Evolutionary conservation across 371 early-diverging fungal genomes (phyloP).

Genomic region (Umbelopsis sp.): DNA sequence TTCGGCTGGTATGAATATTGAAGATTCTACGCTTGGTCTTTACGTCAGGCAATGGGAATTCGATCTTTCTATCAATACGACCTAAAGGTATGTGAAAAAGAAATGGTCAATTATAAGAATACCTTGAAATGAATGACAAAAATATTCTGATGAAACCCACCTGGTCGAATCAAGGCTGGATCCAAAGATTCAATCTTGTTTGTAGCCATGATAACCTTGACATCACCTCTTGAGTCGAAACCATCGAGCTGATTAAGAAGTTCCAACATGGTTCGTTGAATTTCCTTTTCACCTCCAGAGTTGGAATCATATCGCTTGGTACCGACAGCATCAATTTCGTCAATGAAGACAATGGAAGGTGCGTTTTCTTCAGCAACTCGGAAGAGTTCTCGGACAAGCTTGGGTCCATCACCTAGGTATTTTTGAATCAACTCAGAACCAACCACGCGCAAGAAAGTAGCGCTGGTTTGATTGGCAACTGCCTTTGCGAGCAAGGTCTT

Average conservation of each 20-base stretch:
- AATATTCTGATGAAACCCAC: constrained; percentile 31
- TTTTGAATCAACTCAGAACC: constrained; percentile 99
- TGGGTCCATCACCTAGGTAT: constrained; percentile 99
- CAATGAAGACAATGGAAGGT: constrained; percentile 99
- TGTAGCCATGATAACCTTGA: constrained; percentile 99
- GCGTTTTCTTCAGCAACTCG: constrained; percentile 99
- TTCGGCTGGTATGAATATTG: constrained; percentile 97
- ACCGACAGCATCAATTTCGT: constrained; percentile 99
- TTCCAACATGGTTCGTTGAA: constrained; percentile 99
- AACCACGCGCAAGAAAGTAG: constrained; percentile 99
- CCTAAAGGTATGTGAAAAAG: constrained; percentile 30
- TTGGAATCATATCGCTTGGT: constrained; percentile 98
- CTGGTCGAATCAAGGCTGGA: constrained; percentile 99
- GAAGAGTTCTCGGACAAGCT: constrained; percentile 99
- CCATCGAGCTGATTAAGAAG: constrained; percentile 99
- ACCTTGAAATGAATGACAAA: not conserved
- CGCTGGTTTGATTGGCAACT: constrained; percentile 99
- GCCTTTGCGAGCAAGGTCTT: constrained; percentile 99
- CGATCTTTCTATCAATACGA: constrained; percentile 99
- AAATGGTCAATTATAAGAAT: not conserved
- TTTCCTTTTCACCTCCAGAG: constrained; percentile 98
- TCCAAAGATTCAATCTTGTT: constrained; percentile 99
- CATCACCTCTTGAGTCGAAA: constrained; percentile 99
- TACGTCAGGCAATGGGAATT: constrained; percentile 99
- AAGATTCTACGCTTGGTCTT: constrained; percentile 99